A percentile compares a stretch with the other conserved stretches of the same genome.
Conservation (phyloP, 1,139 yeast species). For the Diutina siamensis region DNA sequence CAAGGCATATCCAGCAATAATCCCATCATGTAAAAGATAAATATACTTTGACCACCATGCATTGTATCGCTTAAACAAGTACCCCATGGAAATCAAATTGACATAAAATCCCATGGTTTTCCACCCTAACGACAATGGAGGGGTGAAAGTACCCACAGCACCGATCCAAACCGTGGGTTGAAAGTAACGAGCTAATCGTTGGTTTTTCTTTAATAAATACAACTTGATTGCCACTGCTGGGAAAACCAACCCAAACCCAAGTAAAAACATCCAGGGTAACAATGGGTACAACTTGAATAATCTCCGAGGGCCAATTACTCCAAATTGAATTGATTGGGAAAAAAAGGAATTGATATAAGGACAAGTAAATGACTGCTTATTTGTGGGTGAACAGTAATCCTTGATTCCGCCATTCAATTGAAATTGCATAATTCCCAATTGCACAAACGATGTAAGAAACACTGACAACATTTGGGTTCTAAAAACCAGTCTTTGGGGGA, state of each 20-base stretch:
- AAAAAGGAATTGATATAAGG: constrained; percentile 35
- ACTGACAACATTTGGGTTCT: constrained; percentile 34
- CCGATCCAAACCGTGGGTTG: constrained; percentile 5
- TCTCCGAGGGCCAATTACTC: constrained; percentile 53
- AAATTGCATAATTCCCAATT: constrained; percentile 4
- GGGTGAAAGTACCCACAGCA: constrained; percentile 27
- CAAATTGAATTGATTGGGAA: constrained; percentile 48
- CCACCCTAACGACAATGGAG: constrained; percentile 18
- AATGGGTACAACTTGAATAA: constrained; percentile 41
- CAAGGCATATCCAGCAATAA: constrained; percentile 3
- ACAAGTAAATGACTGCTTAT: constrained; percentile 34
- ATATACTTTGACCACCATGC: not conserved
- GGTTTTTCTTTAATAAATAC: constrained; percentile 6
- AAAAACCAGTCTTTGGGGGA: constrained; percentile 53
- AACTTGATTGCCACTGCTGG: constrained; percentile 19
- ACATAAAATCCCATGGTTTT: constrained; percentile 7
- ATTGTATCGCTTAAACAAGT: not conserved
- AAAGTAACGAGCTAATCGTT: not conserved
- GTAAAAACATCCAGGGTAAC: constrained; percentile 38
- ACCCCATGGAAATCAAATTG: not conserved
- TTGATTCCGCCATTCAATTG: constrained; percentile 18
- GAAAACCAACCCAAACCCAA: constrained; percentile 32
- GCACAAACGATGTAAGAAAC: not conserved
- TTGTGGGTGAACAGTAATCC: constrained; percentile 34
- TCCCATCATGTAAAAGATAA: not conserved